Conservation (phyloP, 1,284 basidiomycete species). For the Coniferiporia weirii region DNA sequence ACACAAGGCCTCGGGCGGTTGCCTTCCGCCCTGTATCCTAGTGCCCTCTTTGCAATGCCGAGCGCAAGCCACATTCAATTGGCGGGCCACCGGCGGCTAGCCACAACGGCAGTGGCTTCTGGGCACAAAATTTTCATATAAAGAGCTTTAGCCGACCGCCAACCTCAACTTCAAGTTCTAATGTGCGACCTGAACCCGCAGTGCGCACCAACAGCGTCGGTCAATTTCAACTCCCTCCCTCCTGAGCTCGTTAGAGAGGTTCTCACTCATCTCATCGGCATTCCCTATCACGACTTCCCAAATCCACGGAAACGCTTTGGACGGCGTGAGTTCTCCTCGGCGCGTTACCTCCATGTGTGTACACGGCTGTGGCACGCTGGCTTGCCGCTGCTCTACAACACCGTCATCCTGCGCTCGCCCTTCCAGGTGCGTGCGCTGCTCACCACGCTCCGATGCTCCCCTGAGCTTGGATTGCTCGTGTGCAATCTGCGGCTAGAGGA, state of each 20-base stretch:
- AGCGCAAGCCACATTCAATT: too few species aligned
- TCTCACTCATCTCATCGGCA: neutral
- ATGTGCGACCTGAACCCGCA: too few species aligned
- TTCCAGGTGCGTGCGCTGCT: constrained; percentile 26
- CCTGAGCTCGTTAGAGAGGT: neutral
- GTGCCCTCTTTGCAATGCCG: too few species aligned
- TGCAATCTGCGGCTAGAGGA: constrained; percentile 26
- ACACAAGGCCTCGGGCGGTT: too few species aligned
- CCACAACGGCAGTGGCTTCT: too few species aligned
- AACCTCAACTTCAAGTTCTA: too few species aligned
- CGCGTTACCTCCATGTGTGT: constrained; percentile 23
- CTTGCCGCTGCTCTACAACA: constrained; percentile 27
- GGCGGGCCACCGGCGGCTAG: too few species aligned
- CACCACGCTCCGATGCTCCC: constrained; percentile 19
- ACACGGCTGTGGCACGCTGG: constrained; percentile 19
- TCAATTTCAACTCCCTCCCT: neutral
- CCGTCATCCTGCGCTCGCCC: constrained; percentile 26
- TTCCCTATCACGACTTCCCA: neutral
- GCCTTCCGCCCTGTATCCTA: too few species aligned
- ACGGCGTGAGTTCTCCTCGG: neutral
- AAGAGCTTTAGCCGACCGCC: too few species aligned
- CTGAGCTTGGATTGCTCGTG: constrained; percentile 22
- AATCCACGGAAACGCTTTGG: neutral
- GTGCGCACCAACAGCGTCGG: too few species aligned
- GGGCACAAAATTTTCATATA: too few species aligned